phyloP scores from a whole-genome alignment of 331 rosid genomes.

The Cydonia oblonga region DNA sequence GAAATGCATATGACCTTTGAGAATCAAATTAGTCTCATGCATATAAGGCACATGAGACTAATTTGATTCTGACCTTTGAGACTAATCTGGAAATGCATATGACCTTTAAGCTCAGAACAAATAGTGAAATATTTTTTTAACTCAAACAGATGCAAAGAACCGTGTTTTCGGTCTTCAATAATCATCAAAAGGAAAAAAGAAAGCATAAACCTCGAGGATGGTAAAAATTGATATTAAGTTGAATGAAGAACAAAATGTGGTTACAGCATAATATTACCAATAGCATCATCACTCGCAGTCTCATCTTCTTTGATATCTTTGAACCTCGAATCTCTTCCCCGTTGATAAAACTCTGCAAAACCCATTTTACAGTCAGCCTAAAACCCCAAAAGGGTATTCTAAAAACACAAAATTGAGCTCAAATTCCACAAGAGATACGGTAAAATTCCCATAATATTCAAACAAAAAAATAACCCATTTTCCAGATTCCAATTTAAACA shows the following conservation, averaged over 20 bases:
- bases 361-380: background rate
- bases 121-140: background rate
- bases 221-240: background rate
- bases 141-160: background rate
- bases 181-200: background rate
- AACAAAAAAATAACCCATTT: background rate
- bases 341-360: slow-evolving; percentile 30
- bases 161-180: background rate
- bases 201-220: background rate
- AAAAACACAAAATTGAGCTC: background rate
- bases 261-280: background rate
- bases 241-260: background rate
- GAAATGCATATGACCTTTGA: background rate
- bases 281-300: slow-evolving; percentile 27
- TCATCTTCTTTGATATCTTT: slow-evolving; percentile 27
- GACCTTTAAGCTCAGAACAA: background rate
- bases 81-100: background rate
- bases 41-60: no score
- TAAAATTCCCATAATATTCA: background rate
- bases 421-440: background rate
- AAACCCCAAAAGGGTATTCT: slow-evolving; percentile 6
- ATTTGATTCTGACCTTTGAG: background rate
- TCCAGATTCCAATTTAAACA: background rate
- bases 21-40: no score
- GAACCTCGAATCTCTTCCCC: slow-evolving; percentile 35